Percentiles rank a stretch among this genome's conserved stretches.
These are phyloP conservation scores for Panicum hallii DNA, from an alignment of 202 grass and related monocot species.

Conservation along the genomic window DNA sequence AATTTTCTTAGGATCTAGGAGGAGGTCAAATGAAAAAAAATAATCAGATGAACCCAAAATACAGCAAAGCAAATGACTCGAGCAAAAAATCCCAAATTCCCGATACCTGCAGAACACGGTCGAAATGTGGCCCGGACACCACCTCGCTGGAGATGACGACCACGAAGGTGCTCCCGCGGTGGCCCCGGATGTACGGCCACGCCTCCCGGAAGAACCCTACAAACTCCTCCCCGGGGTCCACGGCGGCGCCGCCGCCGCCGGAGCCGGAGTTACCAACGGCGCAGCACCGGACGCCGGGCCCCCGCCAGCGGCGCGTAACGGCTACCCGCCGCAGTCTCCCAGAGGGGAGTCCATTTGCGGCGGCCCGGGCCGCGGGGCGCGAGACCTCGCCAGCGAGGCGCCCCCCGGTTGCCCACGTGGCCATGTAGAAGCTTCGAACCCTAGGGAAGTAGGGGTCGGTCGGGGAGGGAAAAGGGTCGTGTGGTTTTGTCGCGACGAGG, in stretches of 20 bases:
- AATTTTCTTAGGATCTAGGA: background rate
- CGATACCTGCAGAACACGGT: constrained; percentile 83
- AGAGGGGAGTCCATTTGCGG: background rate
- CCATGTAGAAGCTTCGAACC: constrained; percentile 20
- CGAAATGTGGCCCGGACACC: constrained; percentile 61
- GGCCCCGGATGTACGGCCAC: constrained; percentile 87
- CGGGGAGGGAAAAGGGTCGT: background rate
- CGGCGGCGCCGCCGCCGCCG: background rate
- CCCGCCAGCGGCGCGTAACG: background rate
- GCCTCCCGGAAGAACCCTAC: constrained; percentile 83
- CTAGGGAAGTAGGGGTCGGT: constrained; percentile 1
- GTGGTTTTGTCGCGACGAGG: background rate
- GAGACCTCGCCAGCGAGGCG: constrained; percentile 37
- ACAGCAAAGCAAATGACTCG: constrained; percentile 11
- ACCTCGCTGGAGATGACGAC: constrained; percentile 89
- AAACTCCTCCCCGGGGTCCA: constrained; percentile 54
- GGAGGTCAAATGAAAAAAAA: constrained; percentile 17
- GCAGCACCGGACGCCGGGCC: constrained; percentile 42
- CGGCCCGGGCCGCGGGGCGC: background rate
- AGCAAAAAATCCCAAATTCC: constrained; percentile 20
- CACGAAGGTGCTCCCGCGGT: constrained; percentile 83
- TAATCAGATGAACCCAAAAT: background rate
- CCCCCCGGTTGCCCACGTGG: constrained; percentile 41
- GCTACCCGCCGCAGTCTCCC: constrained; percentile 21
- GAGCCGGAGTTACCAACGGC: constrained; percentile 8